Evolutionary conservation across 2,329 filamentous ascomycete species (phyloP), one percentile per base, ranked within the genome.

Genomic region (Tricladium varicosporioides): DNA sequence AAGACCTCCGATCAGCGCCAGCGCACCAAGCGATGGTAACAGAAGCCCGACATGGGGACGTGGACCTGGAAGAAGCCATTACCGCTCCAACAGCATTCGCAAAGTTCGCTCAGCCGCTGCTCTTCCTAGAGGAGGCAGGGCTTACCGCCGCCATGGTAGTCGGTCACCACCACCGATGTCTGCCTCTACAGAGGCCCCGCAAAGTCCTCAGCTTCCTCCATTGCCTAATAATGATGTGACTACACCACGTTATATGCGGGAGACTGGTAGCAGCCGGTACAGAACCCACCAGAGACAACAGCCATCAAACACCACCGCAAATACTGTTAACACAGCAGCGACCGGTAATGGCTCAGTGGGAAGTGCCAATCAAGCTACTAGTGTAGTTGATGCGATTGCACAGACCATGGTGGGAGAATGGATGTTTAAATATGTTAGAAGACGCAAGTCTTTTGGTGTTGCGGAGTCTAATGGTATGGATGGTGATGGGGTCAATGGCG

Each of bases 351-450:
- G 79, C 43, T 87, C 82, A 3, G 76, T 80, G 54, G 80, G 77
- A 44, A 85, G 80, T 63, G 76, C 78, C 10, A 80, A 83, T 31
- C 87, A 91, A 63, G 83, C 87, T 45, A 88, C 88, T 0, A 88
- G 86, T 46, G 91, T 97, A 13, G 93, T 99, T 5, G 94, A 97
- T 75, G 92, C 94, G 2, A 97, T 99, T 72, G 92, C 94, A 1
- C 92, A 96, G 70, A 95, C 93, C 0, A 99, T 99, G 94, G 91
- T 99, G 31, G 94, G 94, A 40, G 94, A 97, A 69, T 94, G 91
- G 89, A 93, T 95, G 89, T 92, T 87, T 78, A 95, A 95, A 73
- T 94, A 95, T 68, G 88, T 93, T 33, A 83, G 90, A 51, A 83
- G 90, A 71, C 85, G 93, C 63, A 97, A 92, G 75, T 95, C 93